Percentiles rank a stretch among this genome's conserved stretches.
These are phyloP conservation scores for Fusarium compactum DNA, from an alignment of 2,329 filamentous ascomycete species.

Conservation along the genomic window DNA sequence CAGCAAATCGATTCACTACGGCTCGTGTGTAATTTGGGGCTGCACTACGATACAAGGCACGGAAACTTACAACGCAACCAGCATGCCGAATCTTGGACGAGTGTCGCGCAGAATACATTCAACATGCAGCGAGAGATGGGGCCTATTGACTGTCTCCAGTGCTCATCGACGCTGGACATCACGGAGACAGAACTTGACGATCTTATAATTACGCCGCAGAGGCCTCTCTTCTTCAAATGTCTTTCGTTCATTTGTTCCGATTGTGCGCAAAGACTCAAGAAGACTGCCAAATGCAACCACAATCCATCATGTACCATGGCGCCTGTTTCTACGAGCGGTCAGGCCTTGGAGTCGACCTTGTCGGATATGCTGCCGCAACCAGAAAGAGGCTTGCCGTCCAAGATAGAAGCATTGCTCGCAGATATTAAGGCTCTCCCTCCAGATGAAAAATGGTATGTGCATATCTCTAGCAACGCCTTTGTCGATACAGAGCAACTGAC, in stretches of 20 bases:
- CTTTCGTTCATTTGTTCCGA: conserved; percentile 50
- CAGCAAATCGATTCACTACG: conserved; percentile 60
- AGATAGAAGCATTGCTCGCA: conserved; percentile 50
- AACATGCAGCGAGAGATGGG: conserved; percentile 50
- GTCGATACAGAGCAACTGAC: neutral
- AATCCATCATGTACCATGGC: conserved; percentile 39
- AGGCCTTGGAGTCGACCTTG: conserved; percentile 40
- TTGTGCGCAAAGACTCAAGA: conserved; percentile 37
- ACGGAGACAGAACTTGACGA: conserved; percentile 43
- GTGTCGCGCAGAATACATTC: conserved; percentile 52
- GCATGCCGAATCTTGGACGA: conserved; percentile 28
- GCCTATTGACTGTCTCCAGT: conserved; percentile 46
- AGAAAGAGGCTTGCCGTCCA: conserved; percentile 44
- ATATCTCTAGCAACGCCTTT: rapidly evolving
- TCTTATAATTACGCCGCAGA: neutral
- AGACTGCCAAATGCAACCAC: conserved; percentile 43
- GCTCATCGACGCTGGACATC: conserved; percentile 43
- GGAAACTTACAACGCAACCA: conserved; percentile 8
- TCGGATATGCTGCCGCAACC: neutral
- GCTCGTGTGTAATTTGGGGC: conserved; percentile 60
- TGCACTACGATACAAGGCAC: conserved; percentile 54
- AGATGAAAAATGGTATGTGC: conserved; percentile 52
- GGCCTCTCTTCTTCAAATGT: conserved; percentile 51
- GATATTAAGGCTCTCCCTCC: conserved; percentile 48
- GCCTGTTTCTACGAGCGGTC: conserved; percentile 41